Conservation (phyloP, 1,139 yeast genomes). For the Kodamaea alishanica region DNA sequence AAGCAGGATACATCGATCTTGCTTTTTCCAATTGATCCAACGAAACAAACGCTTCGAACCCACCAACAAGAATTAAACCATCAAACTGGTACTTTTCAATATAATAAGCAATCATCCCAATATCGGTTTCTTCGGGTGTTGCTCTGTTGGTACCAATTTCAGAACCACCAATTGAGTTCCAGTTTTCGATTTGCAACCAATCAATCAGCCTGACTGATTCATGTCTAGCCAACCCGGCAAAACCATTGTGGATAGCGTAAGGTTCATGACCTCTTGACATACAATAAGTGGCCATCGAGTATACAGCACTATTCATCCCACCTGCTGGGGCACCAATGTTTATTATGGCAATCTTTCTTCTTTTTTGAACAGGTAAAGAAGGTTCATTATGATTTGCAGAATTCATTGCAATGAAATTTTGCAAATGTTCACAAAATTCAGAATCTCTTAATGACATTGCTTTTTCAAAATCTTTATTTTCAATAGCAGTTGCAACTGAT, state of each 20-base stretch:
- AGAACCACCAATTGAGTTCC: slow-evolving; percentile 92
- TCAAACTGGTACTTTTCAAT: slow-evolving; percentile 81
- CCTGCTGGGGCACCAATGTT: slow-evolving; percentile 98
- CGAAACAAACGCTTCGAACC: slow-evolving; percentile 88
- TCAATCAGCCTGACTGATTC: slow-evolving; percentile 69
- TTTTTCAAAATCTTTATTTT: slow-evolving; percentile 69
- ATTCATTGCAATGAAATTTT: slow-evolving; percentile 62
- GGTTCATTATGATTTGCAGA: slow-evolving; percentile 67
- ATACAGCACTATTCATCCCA: slow-evolving; percentile 88
- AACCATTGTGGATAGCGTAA: slow-evolving; percentile 86
- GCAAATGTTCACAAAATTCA: slow-evolving; percentile 75
- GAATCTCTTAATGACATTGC: slow-evolving; percentile 88
- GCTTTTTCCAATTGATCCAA: slow-evolving; percentile 75
- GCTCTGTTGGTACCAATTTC: slow-evolving; percentile 92
- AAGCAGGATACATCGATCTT: slow-evolving; percentile 74
- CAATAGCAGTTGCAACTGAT: slow-evolving; percentile 83
- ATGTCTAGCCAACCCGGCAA: slow-evolving; percentile 81
- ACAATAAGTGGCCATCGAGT: slow-evolving; percentile 89
- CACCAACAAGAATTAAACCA: slow-evolving; percentile 89
- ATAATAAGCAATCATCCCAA: slow-evolving; percentile 86
- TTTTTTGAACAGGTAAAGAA: slow-evolving; percentile 49
- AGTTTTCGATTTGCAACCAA: slow-evolving; percentile 87
- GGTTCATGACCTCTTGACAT: slow-evolving; percentile 86
- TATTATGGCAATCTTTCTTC: slow-evolving; percentile 72
- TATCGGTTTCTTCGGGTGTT: slow-evolving; percentile 69